Base-by-base conservation (phyloP, 352 stramenopile species). In the Pythium rishiriense region DNA sequence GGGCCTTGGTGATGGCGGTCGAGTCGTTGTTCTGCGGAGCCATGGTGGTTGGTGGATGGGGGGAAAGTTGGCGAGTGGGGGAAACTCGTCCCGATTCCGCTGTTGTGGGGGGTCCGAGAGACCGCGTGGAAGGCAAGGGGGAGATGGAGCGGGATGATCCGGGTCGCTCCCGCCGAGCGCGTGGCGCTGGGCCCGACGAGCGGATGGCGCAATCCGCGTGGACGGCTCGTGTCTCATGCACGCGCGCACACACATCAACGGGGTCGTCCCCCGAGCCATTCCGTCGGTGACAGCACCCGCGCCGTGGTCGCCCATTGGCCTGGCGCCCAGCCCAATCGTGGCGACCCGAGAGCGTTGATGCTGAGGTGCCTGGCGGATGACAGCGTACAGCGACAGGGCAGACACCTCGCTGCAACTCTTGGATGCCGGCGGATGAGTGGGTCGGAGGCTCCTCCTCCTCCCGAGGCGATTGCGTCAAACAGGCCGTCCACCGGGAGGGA, bases 41-140 rank as follows among this genome's bases (percentile, higher is more conserved):
- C 55, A 62, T 62, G 26, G 43, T 62, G 26, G 37, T n/a, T n/a
- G n/a, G 37, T n/a, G 6, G 39, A 42, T 26, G 47, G n/a, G 54
- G 24, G 19, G 54, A 46, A 48, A 33, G 26, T 59, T 59, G 35
- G 52, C 12, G 26, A 47, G 21, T 47, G 41, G 19, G 19, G 19
- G 7, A 19, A 46, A n/a, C n/a, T 46, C 6, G 41, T 0, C 6
- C 21, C 6, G 41, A 26, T 47, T 47, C 41, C 41, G 41, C 41
- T 47, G 41, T 47, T 47, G 41, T 26, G 41, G 41, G 41, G 41
- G 8, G 2, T 4, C 37, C 11, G 41, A n/a, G 41, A 24, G 41
- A 47, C 37, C 37, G 31, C 39, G 15, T 17, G 7, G 15, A 22
- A 46, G 19, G 41, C 19, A 25, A 25, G 41, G 17, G 10, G 41